Percentiles rank a stretch among this genome's conserved stretches.
These are phyloP conservation scores for Ordospora pajunii DNA, from an alignment of 371 early-diverging fungal species.

Conservation along the genomic window DNA sequence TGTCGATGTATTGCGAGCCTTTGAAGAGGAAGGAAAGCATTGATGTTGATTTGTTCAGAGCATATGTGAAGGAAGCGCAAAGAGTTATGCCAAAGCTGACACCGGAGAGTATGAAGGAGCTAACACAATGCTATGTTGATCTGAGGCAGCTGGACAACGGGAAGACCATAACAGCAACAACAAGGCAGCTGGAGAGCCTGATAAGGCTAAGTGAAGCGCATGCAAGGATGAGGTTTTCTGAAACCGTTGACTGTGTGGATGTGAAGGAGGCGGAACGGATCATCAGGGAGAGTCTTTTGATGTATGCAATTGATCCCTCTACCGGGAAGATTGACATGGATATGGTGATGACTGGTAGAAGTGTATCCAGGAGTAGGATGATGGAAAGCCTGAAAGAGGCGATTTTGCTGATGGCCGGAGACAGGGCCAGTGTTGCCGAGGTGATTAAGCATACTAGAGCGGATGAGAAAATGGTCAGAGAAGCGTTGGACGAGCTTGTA, in stretches of 20 bases:
- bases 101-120: constrained; percentile 63
- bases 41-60: constrained; percentile 47
- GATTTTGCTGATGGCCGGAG: constrained; percentile 43
- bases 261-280: constrained; percentile 72
- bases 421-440: constrained; percentile 9
- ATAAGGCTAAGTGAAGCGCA: constrained; percentile 94
- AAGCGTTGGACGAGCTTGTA: constrained; percentile 41
- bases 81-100: constrained; percentile 71
- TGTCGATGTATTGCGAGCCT: constrained; percentile 36
- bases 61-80: constrained; percentile 66
- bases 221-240: constrained; percentile 73
- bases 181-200: constrained; percentile 94
- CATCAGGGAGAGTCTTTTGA: constrained; percentile 79
- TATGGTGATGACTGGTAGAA: constrained; percentile 76
- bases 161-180: constrained; percentile 83
- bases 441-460: constrained; percentile 11
- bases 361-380: constrained; percentile 44
- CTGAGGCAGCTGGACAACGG: constrained; percentile 71
- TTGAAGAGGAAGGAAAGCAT: constrained; percentile 8
- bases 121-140: constrained; percentile 74
- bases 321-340: constrained; percentile 95
- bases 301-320: constrained; percentile 86
- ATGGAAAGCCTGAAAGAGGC: constrained; percentile 53
- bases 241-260: constrained; percentile 67
- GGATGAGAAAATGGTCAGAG: constrained; percentile 37